These are phyloP conservation scores for Podaxis mareebaensis DNA, from an alignment of 768 basidiomycete genomes.

Conservation along the genomic window DNA sequence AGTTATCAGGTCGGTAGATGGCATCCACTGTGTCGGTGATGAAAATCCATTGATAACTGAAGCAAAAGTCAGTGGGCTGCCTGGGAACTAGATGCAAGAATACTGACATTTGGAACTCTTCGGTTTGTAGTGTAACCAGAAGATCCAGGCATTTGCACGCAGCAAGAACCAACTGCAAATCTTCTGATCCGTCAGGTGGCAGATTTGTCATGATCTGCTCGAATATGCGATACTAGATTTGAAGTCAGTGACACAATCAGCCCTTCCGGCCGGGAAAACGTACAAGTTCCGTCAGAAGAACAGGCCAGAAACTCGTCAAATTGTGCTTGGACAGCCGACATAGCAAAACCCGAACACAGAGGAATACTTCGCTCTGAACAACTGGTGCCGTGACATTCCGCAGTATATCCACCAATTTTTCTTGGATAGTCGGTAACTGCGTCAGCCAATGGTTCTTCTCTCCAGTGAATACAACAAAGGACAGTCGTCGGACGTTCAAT, in stretches of 20 bases:
- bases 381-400: slow-evolving; percentile 76
- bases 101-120: slow-evolving; percentile 94
- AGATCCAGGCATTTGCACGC: slow-evolving; percentile 95
- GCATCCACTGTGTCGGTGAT: slow-evolving; percentile 97
- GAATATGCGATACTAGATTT: slow-evolving; percentile 79
- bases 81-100: neutral
- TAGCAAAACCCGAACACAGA: slow-evolving; percentile 88
- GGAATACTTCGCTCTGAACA: slow-evolving; percentile 92
- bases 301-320: slow-evolving; percentile 95
- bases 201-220: slow-evolving; percentile 72
- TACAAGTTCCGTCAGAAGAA: slow-evolving; percentile 90
- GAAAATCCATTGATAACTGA: slow-evolving; percentile 97
- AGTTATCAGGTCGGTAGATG: slow-evolving; percentile 81
- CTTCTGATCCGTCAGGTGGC: slow-evolving; percentile 83
- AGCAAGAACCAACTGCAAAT: slow-evolving; percentile 78
- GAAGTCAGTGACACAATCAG: neutral
- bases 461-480: slow-evolving; percentile 82
- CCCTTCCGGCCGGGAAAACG: slow-evolving; percentile 22
- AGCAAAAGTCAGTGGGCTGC: slow-evolving; percentile 10
- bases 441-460: slow-evolving; percentile 91
- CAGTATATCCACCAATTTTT: slow-evolving; percentile 92
- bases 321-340: slow-evolving; percentile 91
- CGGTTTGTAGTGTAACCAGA: slow-evolving; percentile 89
- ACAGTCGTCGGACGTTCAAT: slow-evolving; percentile 82
- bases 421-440: slow-evolving; percentile 92